Evolutionary conservation across 768 basidiomycete genomes (phyloP).

Genomic region (Tylopilus cervinicoccineus): DNA sequence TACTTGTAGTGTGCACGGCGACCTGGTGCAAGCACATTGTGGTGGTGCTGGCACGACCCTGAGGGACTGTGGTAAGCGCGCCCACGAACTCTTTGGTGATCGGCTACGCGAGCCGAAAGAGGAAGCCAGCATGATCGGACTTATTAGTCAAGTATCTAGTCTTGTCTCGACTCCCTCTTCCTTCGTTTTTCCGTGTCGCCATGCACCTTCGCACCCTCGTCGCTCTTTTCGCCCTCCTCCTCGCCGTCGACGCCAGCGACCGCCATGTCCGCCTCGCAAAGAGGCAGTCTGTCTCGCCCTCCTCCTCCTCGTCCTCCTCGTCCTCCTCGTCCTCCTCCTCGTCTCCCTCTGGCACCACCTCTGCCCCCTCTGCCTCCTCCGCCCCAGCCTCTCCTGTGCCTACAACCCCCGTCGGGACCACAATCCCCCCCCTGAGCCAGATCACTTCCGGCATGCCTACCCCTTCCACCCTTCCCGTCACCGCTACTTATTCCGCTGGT

Average conservation of each 20-base stretch:
- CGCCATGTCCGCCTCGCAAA: constrained; percentile 38
- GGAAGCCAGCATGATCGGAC: no score
- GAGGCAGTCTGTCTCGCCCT: constrained; percentile 27
- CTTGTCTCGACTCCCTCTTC: no score
- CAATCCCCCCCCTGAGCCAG: constrained; percentile 53
- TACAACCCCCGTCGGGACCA: constrained; percentile 35
- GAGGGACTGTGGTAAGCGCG: no score
- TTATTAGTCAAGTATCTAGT: no score
- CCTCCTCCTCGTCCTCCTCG: constrained; percentile 3
- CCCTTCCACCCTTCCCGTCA: constrained; percentile 43
- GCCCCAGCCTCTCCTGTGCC: constrained; percentile 19
- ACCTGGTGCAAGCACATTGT: no score
- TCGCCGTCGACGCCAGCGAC: constrained; percentile 35
- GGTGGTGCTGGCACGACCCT: no score
- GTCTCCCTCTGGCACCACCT: constrained; percentile 2
- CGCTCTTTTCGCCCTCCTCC: constrained; percentile 43
- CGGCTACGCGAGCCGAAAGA: no score
- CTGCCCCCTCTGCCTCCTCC: constrained; percentile 3
- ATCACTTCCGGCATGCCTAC: constrained; percentile 65
- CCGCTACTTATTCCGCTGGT: constrained; percentile 55
- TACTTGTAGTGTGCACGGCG: no score
- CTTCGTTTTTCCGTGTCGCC: background rate
- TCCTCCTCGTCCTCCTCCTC: constrained; percentile 5
- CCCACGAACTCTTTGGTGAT: no score
- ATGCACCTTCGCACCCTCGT: constrained; percentile 46